Conservation (phyloP, 331 rosid species). For the Erythrophleum ivorense region DNA sequence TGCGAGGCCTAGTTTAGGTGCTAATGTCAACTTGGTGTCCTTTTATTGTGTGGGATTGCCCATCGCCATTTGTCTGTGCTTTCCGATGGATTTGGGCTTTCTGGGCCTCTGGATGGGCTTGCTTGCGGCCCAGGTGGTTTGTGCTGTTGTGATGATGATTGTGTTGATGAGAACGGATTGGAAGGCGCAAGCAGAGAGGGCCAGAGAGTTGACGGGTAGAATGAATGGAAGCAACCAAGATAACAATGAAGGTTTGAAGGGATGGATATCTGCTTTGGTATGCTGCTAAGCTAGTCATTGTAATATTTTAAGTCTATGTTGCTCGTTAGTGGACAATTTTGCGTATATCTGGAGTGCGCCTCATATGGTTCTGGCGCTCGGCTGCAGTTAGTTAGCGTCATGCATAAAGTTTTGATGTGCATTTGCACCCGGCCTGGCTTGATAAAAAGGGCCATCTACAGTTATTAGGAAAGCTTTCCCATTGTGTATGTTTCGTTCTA, state of each 20-base stretch:
- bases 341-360: too few relatives aligned
- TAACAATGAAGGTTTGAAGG: background rate
- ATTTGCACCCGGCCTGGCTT: too few relatives aligned
- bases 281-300: background rate
- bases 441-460: too few relatives aligned
- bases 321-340: too few relatives aligned
- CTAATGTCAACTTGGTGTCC: constrained; percentile 26
- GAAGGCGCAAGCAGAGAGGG: constrained; percentile 44
- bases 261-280: background rate
- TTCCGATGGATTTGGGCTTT: constrained; percentile 34
- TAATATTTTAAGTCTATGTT: background rate
- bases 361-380: too few relatives aligned
- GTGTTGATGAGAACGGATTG: constrained; percentile 43
- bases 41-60: constrained; percentile 56
- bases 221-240: background rate
- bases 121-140: constrained; percentile 38
- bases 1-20: constrained; percentile 48
- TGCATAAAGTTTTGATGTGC: too few relatives aligned
- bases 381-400: too few relatives aligned
- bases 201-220: constrained; percentile 30
- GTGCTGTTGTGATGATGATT: constrained; percentile 34
- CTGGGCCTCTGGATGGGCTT: constrained; percentile 51
- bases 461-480: too few relatives aligned
- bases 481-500: too few relatives aligned
- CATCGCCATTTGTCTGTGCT: constrained; percentile 26